Evolutionary conservation across 192 early-diverging fungal genomes (phyloP).

Genomic region (Coemansia sp.): DNA sequence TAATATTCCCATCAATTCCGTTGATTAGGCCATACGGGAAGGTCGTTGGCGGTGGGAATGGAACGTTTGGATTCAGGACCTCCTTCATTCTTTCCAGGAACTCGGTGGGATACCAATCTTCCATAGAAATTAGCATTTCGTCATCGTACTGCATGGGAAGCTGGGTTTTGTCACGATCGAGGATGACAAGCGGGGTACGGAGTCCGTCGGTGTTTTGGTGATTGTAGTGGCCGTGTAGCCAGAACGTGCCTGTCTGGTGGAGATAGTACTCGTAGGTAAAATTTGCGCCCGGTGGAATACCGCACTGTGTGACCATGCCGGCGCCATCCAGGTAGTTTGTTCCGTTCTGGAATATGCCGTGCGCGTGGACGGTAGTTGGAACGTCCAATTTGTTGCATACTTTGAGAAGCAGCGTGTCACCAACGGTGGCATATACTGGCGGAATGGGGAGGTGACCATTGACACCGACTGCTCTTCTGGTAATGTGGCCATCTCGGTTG

Average conservation of each 20-base stretch:
- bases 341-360: conserved; percentile 76
- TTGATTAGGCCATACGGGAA: conserved; percentile 48
- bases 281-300: conserved; percentile 60
- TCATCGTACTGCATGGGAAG: conserved; percentile 60
- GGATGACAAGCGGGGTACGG: conserved; percentile 63
- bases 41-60: conserved; percentile 57
- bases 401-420: conserved; percentile 31
- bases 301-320: conserved; percentile 66
- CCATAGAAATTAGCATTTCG: conserved; percentile 58
- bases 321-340: conserved; percentile 66
- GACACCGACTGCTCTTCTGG: conserved; percentile 61
- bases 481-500: conserved; percentile 60
- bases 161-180: conserved; percentile 33
- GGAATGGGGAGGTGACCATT: conserved; percentile 62
- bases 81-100: conserved; percentile 48
- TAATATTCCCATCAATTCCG: conserved; percentile 44
- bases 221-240: conserved; percentile 70
- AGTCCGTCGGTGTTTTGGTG: conserved; percentile 78
- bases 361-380: conserved; percentile 66
- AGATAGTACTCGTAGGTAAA: conserved; percentile 66
- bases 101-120: conserved; percentile 70
- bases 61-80: conserved; percentile 48
- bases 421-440: conserved; percentile 5
- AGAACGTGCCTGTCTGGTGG: conserved; percentile 75
- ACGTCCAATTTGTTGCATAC: conserved; percentile 55